These are phyloP conservation scores for Eucalyptus cladocalyx DNA, from an alignment of 345 rosid species.

Conservation along the genomic window DNA sequence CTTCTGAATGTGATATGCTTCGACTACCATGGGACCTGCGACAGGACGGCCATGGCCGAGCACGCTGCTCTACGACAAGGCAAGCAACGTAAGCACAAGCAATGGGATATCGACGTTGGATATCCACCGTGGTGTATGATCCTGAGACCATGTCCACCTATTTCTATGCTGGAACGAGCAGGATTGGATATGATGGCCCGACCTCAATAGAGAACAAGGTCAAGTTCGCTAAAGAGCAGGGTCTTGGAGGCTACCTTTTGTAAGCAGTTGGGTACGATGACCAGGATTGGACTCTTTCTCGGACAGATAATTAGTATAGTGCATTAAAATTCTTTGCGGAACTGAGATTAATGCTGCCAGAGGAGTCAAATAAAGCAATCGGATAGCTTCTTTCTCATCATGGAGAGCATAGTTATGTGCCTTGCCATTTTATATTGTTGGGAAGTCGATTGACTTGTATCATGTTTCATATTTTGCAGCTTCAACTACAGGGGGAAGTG, in stretches of 20 bases:
- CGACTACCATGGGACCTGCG: conserved; percentile 26
- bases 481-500: neutral
- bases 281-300: neutral
- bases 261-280: conserved; percentile 28
- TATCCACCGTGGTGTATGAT: neutral
- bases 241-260: conserved; percentile 29
- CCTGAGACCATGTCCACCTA: conserved; percentile 9
- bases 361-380: neutral
- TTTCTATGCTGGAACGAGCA: neutral
- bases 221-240: conserved; percentile 2
- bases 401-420: neutral
- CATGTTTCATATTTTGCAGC: neutral
- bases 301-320: neutral
- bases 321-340: neutral
- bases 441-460: neutral
- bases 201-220: conserved; percentile 12
- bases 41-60: conserved; percentile 12
- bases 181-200: conserved; percentile 33
- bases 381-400: neutral
- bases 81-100: conserved; percentile 11
- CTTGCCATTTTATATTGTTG: neutral
- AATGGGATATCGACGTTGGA: conserved; percentile 5
- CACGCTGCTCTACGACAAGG: conserved; percentile 4
- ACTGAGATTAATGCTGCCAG: neutral
- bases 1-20: conserved; percentile 31